Percentiles rank a stretch among this genome's conserved stretches.
These are phyloP conservation scores for Globisporangium sylvaticum DNA, from an alignment of 352 stramenopile species.

Conservation along the genomic window DNA sequence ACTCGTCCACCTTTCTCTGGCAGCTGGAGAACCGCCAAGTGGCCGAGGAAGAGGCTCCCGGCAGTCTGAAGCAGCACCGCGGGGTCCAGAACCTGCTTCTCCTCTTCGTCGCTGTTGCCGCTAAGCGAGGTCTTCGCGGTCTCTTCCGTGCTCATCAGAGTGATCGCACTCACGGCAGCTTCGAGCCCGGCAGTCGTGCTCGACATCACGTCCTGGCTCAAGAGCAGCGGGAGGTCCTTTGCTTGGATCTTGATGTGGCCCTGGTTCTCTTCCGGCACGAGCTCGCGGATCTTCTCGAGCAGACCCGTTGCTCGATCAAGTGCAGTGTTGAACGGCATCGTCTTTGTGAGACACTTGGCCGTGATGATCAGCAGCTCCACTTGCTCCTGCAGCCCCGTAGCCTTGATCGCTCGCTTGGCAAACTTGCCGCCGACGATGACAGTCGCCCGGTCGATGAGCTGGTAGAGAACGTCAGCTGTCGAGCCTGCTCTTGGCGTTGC, in stretches of 20 bases:
- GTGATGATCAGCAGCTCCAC: conserved; percentile 56
- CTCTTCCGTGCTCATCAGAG: conserved; percentile 55
- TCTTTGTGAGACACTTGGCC: conserved; percentile 45
- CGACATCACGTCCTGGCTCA: conserved; percentile 23
- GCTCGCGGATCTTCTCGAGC: not conserved
- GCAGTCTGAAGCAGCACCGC: conserved; percentile 35
- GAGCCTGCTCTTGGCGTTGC: conserved; percentile 27
- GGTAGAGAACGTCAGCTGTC: conserved; percentile 51
- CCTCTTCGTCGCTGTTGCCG: conserved; percentile 20
- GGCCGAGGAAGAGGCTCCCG: conserved; percentile 47
- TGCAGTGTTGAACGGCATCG: conserved; percentile 40
- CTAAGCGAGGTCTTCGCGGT: conserved; percentile 35
- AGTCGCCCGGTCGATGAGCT: conserved; percentile 55
- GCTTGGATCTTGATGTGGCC: conserved; percentile 6
- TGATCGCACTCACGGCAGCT: conserved; percentile 47
- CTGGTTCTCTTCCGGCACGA: not conserved
- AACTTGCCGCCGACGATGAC: conserved; percentile 56
- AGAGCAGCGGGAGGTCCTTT: not conserved
- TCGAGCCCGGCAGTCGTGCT: conserved; percentile 16
- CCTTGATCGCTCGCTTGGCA: conserved; percentile 50
- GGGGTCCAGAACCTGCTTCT: conserved; percentile 30
- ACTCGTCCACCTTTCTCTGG: conserved; percentile 46
- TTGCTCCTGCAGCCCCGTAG: conserved; percentile 41
- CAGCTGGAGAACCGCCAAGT: conserved; percentile 49
- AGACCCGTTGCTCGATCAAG: conserved; percentile 16